phyloP scores from a whole-genome alignment of 345 rosid species.

The Linum lewisii region DNA sequence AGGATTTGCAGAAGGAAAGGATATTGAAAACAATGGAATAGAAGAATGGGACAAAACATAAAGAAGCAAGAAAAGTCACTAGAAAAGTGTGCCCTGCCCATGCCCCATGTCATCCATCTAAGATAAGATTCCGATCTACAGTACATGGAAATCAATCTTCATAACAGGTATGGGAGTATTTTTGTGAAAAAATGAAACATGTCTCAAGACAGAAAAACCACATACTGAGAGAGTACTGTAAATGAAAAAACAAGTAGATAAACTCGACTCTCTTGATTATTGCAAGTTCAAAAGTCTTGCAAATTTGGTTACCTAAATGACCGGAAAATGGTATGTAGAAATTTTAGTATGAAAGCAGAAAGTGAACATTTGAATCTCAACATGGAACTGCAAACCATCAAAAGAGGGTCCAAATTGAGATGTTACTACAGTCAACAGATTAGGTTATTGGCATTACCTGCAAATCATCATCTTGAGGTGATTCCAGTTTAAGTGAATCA shows the following conservation, averaged over 20 bases:
- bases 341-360: no score
- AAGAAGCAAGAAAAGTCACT: constrained; percentile 18
- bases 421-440: no score
- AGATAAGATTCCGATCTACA: constrained; percentile 26
- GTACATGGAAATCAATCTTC: constrained; percentile 14
- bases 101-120: constrained; percentile 15
- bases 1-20: constrained; percentile 5
- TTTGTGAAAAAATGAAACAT: constrained; percentile 13
- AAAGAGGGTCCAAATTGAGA: no score
- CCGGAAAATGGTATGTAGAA: no score
- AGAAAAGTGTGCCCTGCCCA: constrained; percentile 28
- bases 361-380: no score
- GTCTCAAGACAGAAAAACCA: constrained; percentile 30
- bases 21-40: constrained; percentile 9
- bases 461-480: constrained; percentile 33
- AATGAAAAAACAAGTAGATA: not conserved
- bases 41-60: constrained; percentile 8
- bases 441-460: no score
- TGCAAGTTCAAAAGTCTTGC: no score
- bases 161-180: constrained; percentile 7
- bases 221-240: constrained; percentile 10
- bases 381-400: no score
- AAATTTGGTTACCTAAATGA: no score
- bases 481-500: constrained; percentile 32
- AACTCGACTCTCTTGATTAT: no score